Evolutionary conservation across 352 stramenopile species (phyloP).

Genomic region (Stramenopiles sp.): DNA sequence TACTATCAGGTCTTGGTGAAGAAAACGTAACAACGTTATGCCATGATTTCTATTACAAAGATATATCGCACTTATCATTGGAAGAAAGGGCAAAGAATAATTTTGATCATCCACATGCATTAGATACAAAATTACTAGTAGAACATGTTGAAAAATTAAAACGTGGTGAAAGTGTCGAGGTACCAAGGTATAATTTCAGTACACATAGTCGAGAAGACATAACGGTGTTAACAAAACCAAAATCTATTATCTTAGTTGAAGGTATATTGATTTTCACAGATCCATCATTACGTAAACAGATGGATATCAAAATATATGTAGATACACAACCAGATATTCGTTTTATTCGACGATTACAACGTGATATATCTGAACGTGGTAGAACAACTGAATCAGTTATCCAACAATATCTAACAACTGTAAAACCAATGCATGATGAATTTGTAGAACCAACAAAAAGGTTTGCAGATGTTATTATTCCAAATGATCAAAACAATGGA

Average conservation of each 20-base stretch:
- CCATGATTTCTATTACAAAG: constrained; percentile 91
- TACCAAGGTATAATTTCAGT: constrained; percentile 82
- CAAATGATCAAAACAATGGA: constrained; percentile 31
- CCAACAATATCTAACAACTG: constrained; percentile 86
- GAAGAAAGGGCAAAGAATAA: constrained; percentile 67
- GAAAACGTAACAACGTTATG: constrained; percentile 74
- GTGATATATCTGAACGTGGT: constrained; percentile 80
- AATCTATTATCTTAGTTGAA: constrained; percentile 79
- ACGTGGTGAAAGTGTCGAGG: constrained; percentile 50
- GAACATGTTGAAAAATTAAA: constrained; percentile 58
- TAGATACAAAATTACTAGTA: constrained; percentile 81
- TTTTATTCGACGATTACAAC: constrained; percentile 65
- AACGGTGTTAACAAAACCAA: constrained; percentile 50
- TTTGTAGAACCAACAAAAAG: constrained; percentile 90
- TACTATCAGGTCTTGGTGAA: constrained; percentile 60
- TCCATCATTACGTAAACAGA: background rate
- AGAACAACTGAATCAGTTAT: constrained; percentile 79
- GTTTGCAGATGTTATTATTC: constrained; percentile 81
- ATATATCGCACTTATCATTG: constrained; percentile 56
- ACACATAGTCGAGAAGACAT: constrained; percentile 58
- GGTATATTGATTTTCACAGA: constrained; percentile 85
- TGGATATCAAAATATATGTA: constrained; percentile 90
- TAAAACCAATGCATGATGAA: constrained; percentile 91
- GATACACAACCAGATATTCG: constrained; percentile 80
- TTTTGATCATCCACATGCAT: constrained; percentile 87